phyloP scores from a whole-genome alignment of 495 filamentous ascomycete species.

The Xylaria acuta region DNA sequence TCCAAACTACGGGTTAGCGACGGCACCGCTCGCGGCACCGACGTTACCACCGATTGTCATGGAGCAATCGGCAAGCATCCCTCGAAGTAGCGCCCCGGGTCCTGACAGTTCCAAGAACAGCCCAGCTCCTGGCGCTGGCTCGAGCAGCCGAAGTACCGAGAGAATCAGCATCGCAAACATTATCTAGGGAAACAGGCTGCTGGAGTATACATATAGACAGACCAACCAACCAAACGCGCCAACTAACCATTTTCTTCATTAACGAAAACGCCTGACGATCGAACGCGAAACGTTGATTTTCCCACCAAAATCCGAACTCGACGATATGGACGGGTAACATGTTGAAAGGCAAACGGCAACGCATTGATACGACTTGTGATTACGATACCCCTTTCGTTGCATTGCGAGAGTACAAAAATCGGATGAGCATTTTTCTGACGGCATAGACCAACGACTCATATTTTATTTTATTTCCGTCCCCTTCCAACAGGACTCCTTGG shows the following conservation, averaged over 20 bases:
- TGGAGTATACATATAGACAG: not conserved
- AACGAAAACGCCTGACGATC: conserved; percentile 23
- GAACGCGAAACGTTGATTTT: conserved; percentile 23
- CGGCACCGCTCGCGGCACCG: conserved; percentile 25
- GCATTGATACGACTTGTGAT: conserved; percentile 31
- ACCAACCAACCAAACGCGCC: not conserved
- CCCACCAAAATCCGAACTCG: conserved; percentile 1
- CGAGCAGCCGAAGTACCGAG: conserved; percentile 52
- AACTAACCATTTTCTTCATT: conserved; percentile 1
- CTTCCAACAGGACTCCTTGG: not conserved
- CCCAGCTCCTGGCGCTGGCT: conserved; percentile 44
- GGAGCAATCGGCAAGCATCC: conserved; percentile 36
- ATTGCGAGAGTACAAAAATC: conserved; percentile 23
- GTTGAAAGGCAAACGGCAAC: conserved; percentile 11
- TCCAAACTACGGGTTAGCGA: conserved; percentile 27
- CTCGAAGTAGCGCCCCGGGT: conserved; percentile 37
- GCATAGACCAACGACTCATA: conserved; percentile 25
- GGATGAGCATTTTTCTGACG: conserved; percentile 21
- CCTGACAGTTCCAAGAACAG: conserved; percentile 46
- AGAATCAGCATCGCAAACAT: conserved; percentile 85
- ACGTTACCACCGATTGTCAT: conserved; percentile 43
- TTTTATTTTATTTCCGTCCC: not conserved
- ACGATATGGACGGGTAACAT: conserved; percentile 17
- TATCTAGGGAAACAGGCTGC: conserved; percentile 53
- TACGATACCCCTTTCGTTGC: conserved; percentile 30